Evolutionary conservation across 2,329 filamentous ascomycete genomes (phyloP).

Genomic region (Colletotrichum melonis): DNA sequence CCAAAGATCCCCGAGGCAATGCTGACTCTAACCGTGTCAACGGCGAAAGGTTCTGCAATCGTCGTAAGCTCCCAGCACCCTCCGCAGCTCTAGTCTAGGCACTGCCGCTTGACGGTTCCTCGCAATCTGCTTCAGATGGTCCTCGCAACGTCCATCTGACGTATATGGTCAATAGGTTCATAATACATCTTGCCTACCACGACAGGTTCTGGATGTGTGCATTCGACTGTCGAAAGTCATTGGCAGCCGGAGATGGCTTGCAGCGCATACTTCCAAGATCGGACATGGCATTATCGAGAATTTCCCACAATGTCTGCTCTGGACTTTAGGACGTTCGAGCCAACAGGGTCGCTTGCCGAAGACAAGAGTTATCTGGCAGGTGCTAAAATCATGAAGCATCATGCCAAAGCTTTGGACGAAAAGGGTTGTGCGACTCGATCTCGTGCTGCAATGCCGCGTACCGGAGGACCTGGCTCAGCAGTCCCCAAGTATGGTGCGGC

Average conservation of each 20-base stretch:
- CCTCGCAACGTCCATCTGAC: background rate
- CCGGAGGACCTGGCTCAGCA: background rate
- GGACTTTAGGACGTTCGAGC: background rate
- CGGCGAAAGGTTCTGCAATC: background rate
- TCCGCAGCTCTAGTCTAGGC: no score
- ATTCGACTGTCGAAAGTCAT: background rate
- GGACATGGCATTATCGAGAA: background rate
- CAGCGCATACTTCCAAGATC: background rate
- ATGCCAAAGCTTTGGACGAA: background rate
- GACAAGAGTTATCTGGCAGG: background rate
- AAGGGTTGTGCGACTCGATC: background rate
- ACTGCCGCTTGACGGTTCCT: background rate
- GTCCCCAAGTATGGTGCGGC: background rate
- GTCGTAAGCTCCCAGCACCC: background rate
- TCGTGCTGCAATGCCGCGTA: background rate
- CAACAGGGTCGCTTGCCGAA: no score
- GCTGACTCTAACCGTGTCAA: no score
- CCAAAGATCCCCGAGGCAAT: background rate
- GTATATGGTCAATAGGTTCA: background rate
- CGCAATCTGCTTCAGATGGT: background rate
- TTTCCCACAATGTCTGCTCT: background rate
- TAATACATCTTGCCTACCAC: background rate
- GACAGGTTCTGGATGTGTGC: no score
- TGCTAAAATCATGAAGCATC: background rate
- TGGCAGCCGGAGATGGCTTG: background rate